phyloP scores from a whole-genome alignment of 495 filamentous ascomycete genomes.

The Penicillium fimorum region DNA sequence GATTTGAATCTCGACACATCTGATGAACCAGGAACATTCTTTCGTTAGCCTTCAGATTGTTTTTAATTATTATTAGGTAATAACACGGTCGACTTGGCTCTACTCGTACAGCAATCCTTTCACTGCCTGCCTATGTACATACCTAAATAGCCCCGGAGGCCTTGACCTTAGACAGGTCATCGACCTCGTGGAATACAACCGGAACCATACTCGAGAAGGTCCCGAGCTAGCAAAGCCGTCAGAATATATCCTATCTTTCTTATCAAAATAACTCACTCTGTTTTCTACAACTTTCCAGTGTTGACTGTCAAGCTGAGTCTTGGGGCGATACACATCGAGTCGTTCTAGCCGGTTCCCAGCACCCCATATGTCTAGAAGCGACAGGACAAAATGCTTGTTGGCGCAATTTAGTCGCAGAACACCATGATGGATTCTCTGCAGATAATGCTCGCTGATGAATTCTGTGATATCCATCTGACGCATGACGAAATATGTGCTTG shows the following conservation, averaged over 20 bases:
- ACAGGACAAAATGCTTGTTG: slow-evolving; percentile 21
- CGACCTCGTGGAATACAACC: slow-evolving; percentile 1
- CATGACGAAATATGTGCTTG: slow-evolving; percentile 19
- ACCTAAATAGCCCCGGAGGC: not conserved
- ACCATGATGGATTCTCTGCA: slow-evolving; percentile 17
- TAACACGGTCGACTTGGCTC: not conserved
- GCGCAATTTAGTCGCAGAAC: slow-evolving; percentile 13
- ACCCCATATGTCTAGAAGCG: slow-evolving; percentile 24
- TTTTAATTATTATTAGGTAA: not conserved
- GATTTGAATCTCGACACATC: not conserved
- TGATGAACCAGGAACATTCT: not conserved
- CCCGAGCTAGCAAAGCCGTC: not conserved
- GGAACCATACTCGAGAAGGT: slow-evolving; percentile 7
- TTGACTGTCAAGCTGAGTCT: not conserved
- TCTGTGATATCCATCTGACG: slow-evolving; percentile 25
- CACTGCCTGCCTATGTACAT: not conserved
- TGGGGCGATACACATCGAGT: slow-evolving; percentile 21
- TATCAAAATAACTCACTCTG: slow-evolving; percentile 10
- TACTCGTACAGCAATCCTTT: not conserved
- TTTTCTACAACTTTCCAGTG: slow-evolving; percentile 18
- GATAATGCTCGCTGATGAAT: slow-evolving; percentile 22
- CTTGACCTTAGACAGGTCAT: slow-evolving; percentile 21
- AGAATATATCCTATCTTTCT: not conserved
- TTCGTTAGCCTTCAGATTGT: not conserved
- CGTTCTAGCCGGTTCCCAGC: slow-evolving; percentile 13